phyloP scores from a whole-genome alignment of 345 rosid genomes.

The Raphanus sativus region DNA sequence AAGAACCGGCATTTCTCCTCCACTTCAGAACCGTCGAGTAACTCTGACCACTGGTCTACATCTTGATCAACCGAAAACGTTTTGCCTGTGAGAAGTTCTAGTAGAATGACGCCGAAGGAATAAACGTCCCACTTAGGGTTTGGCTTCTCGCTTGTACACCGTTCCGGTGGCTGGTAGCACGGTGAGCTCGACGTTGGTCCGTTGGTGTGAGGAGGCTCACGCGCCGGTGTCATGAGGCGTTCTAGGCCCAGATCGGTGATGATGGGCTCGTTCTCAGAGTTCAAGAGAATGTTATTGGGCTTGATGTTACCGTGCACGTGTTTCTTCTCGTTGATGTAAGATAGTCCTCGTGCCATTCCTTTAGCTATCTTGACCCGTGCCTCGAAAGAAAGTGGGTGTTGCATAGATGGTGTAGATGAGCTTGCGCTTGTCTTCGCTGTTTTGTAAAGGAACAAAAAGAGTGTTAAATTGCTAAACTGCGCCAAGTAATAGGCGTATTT shows the following conservation, averaged over 20 bases:
- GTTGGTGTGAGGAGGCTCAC: not conserved
- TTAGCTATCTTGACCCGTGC: conserved; percentile 74
- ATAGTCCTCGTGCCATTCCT: conserved; percentile 74
- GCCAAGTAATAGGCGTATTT: not conserved
- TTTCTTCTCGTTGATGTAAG: conserved; percentile 78
- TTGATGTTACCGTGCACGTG: conserved; percentile 74
- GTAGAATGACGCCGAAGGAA: conserved; percentile 63
- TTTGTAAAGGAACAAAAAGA: not conserved
- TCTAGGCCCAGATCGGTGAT: conserved; percentile 69
- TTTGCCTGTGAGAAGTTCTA: conserved; percentile 74
- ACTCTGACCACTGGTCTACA: conserved; percentile 27
- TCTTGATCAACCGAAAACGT: conserved; percentile 34
- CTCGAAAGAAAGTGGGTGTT: conserved; percentile 49
- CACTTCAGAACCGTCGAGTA: conserved; percentile 8
- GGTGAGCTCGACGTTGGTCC: conserved; percentile 5
- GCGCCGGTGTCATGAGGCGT: conserved; percentile 34
- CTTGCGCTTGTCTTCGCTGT: conserved; percentile 43
- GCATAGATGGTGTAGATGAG: conserved; percentile 44
- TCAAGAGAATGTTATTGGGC: conserved; percentile 73
- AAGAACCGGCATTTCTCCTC: conserved; percentile 55
- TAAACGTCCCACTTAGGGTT: conserved; percentile 79
- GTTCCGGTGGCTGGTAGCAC: conserved; percentile 64
- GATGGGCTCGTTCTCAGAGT: conserved; percentile 59
- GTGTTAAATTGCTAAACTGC: not conserved
- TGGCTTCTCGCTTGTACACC: conserved; percentile 51